Conservation (phyloP, 331 rosid genomes). For the Rosa hybrid region DNA sequence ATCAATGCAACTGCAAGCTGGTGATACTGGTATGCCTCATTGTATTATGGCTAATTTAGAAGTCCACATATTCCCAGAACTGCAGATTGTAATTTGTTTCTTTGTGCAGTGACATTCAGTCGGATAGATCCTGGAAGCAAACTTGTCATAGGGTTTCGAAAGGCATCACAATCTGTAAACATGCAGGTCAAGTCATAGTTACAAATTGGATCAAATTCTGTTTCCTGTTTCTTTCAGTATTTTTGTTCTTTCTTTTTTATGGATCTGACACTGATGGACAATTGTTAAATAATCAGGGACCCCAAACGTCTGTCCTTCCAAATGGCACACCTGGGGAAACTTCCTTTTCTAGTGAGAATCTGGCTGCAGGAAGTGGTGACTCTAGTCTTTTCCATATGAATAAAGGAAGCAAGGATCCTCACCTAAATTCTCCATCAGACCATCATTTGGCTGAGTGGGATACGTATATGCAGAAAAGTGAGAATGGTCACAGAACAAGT, state of each 20-base stretch:
- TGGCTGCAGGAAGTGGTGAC: conserved; percentile 53
- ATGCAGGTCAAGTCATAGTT: conserved; percentile 55
- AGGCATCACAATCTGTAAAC: conserved; percentile 60
- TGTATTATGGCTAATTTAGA: conserved; percentile 8
- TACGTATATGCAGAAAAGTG: conserved; percentile 47
- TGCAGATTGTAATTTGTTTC: conserved; percentile 21
- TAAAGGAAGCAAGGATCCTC: conserved; percentile 48
- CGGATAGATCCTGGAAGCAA: conserved; percentile 92
- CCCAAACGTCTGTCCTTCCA: conserved; percentile 51
- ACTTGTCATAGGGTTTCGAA: conserved; percentile 94
- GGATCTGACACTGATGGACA: conserved; percentile 20
- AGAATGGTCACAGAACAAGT: conserved; percentile 46
- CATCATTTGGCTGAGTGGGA: conserved; percentile 49
- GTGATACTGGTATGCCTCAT: conserved; percentile 86
- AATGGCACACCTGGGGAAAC: conserved; percentile 63
- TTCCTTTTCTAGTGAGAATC: conserved; percentile 54
- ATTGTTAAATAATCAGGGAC: conserved; percentile 54
- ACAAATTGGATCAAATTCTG: conserved; percentile 21
- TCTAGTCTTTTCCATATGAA: conserved; percentile 40
- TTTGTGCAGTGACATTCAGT: conserved; percentile 86
- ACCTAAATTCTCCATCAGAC: conserved; percentile 39
- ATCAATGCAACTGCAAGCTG: conserved; percentile 84
- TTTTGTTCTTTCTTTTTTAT: conserved; percentile 14
- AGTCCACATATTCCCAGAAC: not conserved
- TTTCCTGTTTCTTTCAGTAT: conserved; percentile 15